These are phyloP conservation scores for Quillaja saponaria DNA, from an alignment of 306 rosid genomes.

Conservation along the genomic window DNA sequence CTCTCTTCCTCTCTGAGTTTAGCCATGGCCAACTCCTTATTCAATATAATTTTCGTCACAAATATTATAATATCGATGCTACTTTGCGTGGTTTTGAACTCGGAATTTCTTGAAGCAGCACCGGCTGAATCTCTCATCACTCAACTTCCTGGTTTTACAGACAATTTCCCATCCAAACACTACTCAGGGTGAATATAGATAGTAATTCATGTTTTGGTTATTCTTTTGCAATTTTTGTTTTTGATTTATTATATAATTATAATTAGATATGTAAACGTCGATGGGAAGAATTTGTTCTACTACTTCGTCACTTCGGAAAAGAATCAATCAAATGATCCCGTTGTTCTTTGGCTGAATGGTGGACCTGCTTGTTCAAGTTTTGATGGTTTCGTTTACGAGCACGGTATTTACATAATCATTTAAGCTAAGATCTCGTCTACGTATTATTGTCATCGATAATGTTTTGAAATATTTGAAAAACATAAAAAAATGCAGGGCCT, in stretches of 20 bases:
- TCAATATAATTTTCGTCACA: not conserved
- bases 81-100: constrained; percentile 12
- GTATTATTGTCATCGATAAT: too few relatives aligned
- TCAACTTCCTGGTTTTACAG: constrained; percentile 46
- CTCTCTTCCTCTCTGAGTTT: too few relatives aligned
- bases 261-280: constrained; percentile 49
- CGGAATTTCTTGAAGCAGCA: constrained; percentile 26
- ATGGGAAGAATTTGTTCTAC: constrained; percentile 74
- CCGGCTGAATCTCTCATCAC: constrained; percentile 38
- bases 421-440: too few relatives aligned
- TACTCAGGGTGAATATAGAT: constrained; percentile 36
- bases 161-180: constrained; percentile 43
- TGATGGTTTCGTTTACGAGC: constrained; percentile 96
- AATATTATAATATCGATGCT: too few relatives aligned
- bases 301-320: constrained; percentile 77
- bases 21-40: constrained; percentile 24
- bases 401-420: constrained; percentile 47
- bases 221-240: not conserved
- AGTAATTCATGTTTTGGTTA: not conserved
- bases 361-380: constrained; percentile 98
- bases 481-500: constrained; percentile 60
- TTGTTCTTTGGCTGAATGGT: constrained; percentile 98
- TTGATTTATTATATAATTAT: not conserved
- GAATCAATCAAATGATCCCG: constrained; percentile 76
- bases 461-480: too few relatives aligned